Conservation (phyloP, 345 rosid species). For the Hibiscus trionum region DNA sequence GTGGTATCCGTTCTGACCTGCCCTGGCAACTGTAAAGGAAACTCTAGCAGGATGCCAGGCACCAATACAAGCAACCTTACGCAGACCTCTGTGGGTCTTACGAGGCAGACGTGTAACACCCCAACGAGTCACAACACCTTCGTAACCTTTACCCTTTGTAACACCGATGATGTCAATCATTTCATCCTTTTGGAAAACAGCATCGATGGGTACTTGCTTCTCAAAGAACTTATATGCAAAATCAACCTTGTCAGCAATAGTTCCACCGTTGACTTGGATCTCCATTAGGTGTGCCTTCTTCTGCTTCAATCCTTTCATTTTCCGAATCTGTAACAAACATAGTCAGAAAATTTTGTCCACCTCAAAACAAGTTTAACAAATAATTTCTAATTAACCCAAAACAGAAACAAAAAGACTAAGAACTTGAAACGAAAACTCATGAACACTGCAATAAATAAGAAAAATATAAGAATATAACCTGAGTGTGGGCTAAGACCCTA, state of each 20-base stretch:
- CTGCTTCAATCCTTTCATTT: background rate
- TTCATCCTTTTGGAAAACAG: background rate
- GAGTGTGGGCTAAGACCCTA: background rate
- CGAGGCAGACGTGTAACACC: background rate
- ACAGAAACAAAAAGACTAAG: background rate
- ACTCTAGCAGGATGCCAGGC: conserved; percentile 1
- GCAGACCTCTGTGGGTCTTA: background rate
- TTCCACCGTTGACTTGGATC: background rate
- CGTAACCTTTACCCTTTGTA: background rate
- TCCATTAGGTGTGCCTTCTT: background rate
- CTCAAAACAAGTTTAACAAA: background rate
- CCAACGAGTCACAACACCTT: background rate
- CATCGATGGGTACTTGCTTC: background rate
- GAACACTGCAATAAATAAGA: background rate
- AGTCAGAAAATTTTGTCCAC: background rate
- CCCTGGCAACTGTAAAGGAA: background rate
- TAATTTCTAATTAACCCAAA: background rate
- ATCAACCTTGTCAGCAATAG: background rate
- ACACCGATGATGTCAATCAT: background rate
- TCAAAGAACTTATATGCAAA: background rate
- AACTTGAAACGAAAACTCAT: background rate
- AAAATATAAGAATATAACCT: background rate
- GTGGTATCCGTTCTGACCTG: background rate
- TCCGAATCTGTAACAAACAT: background rate
- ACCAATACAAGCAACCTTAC: background rate